A percentile compares a stretch with the other conserved stretches of the same genome.
Evolutionary conservation across 306 rosid genomes (phyloP).

Genomic region (Arachis hypogaea): DNA sequence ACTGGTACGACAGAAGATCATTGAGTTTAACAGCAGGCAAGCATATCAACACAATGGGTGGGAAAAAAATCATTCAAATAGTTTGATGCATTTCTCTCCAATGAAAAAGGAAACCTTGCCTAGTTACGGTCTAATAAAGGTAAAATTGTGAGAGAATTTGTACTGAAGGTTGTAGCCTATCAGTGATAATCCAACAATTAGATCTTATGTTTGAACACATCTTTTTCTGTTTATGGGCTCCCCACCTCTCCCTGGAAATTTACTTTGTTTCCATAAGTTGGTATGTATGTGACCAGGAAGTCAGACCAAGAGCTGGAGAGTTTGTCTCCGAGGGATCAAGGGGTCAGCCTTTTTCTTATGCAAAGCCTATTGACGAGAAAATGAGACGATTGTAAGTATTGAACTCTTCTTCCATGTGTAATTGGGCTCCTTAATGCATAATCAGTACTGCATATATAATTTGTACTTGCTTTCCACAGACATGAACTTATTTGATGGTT

Average conservation of each 20-base stretch:
- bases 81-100: constrained; percentile 49
- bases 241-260: constrained; percentile 19
- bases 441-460: constrained; percentile 16
- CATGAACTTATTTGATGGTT: neutral
- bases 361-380: constrained; percentile 53
- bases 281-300: constrained; percentile 53
- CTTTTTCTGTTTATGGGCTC: constrained; percentile 6
- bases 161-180: constrained; percentile 12
- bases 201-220: constrained; percentile 15
- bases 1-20: constrained; percentile 65
- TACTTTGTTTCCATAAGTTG: constrained; percentile 27
- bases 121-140: constrained; percentile 51
- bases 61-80: constrained; percentile 52
- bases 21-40: constrained; percentile 57
- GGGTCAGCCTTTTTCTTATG: constrained; percentile 52
- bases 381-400: constrained; percentile 58
- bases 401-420: constrained; percentile 15
- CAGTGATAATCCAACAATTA: constrained; percentile 11
- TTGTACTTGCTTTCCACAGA: constrained; percentile 2
- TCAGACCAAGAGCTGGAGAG: constrained; percentile 50
- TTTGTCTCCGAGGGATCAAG: constrained; percentile 45
- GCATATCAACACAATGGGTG: constrained; percentile 49
- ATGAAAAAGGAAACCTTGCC: constrained; percentile 48
- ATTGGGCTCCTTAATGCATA: constrained; percentile 5
- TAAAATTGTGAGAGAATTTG: constrained; percentile 32